Evolutionary conservation across 768 basidiomycete species (phyloP).

Genomic region (Macrolepiota albuminosa): DNA sequence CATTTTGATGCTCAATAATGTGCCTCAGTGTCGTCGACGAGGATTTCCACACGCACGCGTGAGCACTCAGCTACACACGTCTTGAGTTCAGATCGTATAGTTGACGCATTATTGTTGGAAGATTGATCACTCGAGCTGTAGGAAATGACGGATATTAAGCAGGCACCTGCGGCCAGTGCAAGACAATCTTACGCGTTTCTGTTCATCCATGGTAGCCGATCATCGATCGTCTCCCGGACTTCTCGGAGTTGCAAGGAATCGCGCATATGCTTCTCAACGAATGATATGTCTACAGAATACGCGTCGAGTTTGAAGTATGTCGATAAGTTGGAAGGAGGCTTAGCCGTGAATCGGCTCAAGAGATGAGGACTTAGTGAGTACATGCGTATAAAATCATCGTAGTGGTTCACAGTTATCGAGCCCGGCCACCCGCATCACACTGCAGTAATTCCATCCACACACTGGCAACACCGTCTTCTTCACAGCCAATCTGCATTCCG

Average conservation of each 20-base stretch:
- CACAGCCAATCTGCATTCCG: slow-evolving; percentile 71
- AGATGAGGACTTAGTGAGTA: neutral
- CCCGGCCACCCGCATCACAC: slow-evolving; percentile 28
- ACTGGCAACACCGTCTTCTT: slow-evolving; percentile 64
- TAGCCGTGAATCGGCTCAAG: too few species aligned
- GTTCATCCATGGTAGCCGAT: neutral
- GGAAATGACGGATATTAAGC: neutral
- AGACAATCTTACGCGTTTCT: neutral
- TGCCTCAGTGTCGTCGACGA: neutral
- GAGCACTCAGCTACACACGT: neutral
- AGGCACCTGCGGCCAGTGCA: neutral
- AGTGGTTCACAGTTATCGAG: neutral
- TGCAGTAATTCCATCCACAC: slow-evolving; percentile 60
- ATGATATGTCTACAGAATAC: neutral
- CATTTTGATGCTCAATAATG: neutral
- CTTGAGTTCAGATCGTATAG: neutral
- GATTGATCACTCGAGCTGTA: neutral
- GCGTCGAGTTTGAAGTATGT: neutral
- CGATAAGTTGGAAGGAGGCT: too few species aligned
- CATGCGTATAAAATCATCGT: neutral
- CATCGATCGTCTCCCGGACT: neutral
- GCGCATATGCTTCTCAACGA: too few species aligned
- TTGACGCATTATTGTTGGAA: neutral
- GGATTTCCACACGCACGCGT: neutral
- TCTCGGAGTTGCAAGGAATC: neutral